Base-by-base conservation (phyloP, 202 grass and related monocot species). In the Carex arenaria region DNA sequence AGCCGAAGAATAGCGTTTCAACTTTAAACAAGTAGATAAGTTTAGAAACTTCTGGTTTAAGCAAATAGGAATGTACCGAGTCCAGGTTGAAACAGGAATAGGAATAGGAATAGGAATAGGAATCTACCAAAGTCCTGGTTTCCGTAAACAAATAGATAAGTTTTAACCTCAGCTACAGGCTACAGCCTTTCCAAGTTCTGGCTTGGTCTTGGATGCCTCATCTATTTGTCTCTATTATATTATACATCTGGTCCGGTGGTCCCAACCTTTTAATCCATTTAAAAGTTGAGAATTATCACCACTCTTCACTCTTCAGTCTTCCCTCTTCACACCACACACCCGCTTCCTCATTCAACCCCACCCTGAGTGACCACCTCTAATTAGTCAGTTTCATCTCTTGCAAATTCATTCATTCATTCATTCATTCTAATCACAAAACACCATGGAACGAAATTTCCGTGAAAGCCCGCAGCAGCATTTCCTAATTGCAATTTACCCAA, bases 401-500 rank as follows among this genome's bases (percentile, higher is more conserved):
- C 6, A 68, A 19, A 12, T 17, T 72, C 19, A 72, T 26, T 26
- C 26, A 26, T 26, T 26, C 26, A 26, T 26, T 0, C 26, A 26
- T 26, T 26, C 26, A 26, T 26, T 26, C 26, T 26, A 26, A 76
- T 4, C 72, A 55, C 1, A 14, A 67, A n/a, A n/a, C n/a, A 26
- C 68, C 49, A 85, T 85, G 83, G 68, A 85, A 47, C 83, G 28
- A 30, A 42, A 40, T 20, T 61, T 47, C 51, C 79, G n/a, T 70
- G 81, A 74, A 65, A 53, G 34, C 47, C 5, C 55, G 7, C 38
- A 80, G 78, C 68, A 77, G 14, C 92, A 94, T 82, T 83, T 94
- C 40, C 77, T 94, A 18, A 34, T 94, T 9, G 86, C 84, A 26
- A 78, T 84, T 2, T 90, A 28, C 72, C 78, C 86, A 23, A 82